Conservation (phyloP, 371 early-diverging fungal genomes). For the Choanephora cucurbitarum region DNA sequence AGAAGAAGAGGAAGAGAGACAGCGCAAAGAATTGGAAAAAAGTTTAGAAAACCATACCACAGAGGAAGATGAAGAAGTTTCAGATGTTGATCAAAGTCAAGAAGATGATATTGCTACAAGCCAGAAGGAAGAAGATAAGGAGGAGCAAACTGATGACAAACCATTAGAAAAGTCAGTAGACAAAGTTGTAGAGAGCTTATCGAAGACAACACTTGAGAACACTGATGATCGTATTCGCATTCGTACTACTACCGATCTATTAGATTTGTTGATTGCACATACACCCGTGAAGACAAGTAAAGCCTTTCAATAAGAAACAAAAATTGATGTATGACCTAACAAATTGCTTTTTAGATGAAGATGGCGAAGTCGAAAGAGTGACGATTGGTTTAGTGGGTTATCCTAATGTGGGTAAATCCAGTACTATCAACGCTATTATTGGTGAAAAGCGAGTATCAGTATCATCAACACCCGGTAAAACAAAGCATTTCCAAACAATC, state of each 20-base stretch:
- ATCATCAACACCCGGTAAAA: slow-evolving; percentile 99
- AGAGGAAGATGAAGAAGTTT: slow-evolving; percentile 29
- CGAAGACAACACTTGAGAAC: slow-evolving; percentile 14
- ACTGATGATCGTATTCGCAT: slow-evolving; percentile 50
- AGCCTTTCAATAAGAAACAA: background rate
- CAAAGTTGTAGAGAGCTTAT: slow-evolving; percentile 23
- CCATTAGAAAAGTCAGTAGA: slow-evolving; percentile 15
- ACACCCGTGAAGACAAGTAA: slow-evolving; percentile 32
- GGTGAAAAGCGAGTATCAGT: slow-evolving; percentile 97
- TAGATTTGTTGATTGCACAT: slow-evolving; percentile 46
- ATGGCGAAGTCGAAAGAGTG: slow-evolving; percentile 51
- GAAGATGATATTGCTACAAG: slow-evolving; percentile 33
- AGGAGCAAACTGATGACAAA: slow-evolving; percentile 9
- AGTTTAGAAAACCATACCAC: slow-evolving; percentile 23
- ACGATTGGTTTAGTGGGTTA: slow-evolving; percentile 99
- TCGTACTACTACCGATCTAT: slow-evolving; percentile 47
- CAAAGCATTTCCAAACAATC: slow-evolving; percentile 98
- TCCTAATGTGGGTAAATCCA: slow-evolving; percentile 99
- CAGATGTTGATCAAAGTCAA: slow-evolving; percentile 16
- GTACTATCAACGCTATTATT: slow-evolving; percentile 97
- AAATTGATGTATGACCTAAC: background rate
- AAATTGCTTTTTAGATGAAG: slow-evolving; percentile 23
- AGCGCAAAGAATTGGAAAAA: slow-evolving; percentile 42
- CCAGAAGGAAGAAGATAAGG: slow-evolving; percentile 25
- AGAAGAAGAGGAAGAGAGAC: slow-evolving; percentile 44